Evolutionary conservation across 2,329 filamentous ascomycete species (phyloP).

Genomic region (Botrytis porri): DNA sequence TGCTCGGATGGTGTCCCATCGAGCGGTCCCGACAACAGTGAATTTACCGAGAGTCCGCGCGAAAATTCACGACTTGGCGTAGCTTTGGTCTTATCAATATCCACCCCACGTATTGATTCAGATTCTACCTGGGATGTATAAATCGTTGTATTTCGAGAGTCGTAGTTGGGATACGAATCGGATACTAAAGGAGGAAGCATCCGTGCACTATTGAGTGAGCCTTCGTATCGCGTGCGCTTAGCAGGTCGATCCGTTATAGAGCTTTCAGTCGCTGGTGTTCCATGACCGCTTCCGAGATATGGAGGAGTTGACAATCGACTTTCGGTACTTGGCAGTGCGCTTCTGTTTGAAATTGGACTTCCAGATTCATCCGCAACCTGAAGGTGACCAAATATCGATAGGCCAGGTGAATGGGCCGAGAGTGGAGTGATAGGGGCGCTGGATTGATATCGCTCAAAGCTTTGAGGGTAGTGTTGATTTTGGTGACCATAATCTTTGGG

Average conservation of each 20-base stretch:
- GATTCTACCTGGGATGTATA: not conserved
- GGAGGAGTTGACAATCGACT: conserved; percentile 25
- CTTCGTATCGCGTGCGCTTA: conserved; percentile 30
- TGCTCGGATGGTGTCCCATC: conserved; percentile 21
- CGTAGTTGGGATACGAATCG: not conserved
- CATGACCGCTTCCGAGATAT: conserved; percentile 20
- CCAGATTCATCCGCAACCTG: conserved; percentile 27
- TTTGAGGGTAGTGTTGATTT: conserved; percentile 26
- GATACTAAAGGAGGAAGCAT: conserved; percentile 13
- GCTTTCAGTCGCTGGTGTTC: conserved; percentile 6
- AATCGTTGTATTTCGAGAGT: not conserved
- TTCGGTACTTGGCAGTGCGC: conserved; percentile 22
- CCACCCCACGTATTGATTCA: not conserved
- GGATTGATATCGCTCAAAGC: conserved; percentile 30
- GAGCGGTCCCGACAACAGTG: conserved; percentile 55
- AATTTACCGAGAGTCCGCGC: conserved; percentile 61
- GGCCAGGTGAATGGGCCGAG: conserved; percentile 7
- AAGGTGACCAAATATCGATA: conserved; percentile 22
- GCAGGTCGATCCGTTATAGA: conserved; percentile 22
- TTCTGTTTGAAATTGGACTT: conserved; percentile 25
- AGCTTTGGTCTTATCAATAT: not conserved
- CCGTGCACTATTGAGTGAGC: not conserved
- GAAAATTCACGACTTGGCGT: conserved; percentile 38
- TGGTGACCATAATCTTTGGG: conserved; percentile 14
- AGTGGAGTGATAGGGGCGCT: conserved; percentile 18